Evolutionary conservation across 2,329 filamentous ascomycete genomes (phyloP), one percentile per base, ranked within the genome.

Genomic region (Claviceps humidiphila): DNA sequence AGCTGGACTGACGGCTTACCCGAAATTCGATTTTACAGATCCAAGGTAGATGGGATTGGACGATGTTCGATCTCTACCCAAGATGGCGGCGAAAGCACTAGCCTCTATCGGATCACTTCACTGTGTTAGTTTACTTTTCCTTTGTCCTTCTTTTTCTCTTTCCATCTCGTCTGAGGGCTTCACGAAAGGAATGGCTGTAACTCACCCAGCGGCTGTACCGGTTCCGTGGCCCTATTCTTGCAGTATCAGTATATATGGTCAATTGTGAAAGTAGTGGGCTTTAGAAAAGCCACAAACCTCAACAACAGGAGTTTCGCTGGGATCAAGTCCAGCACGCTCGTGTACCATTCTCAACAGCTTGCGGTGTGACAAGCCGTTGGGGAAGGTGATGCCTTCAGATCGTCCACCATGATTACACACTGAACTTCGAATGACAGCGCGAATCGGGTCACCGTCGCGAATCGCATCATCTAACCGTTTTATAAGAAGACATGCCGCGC

Each of bases 381-480:
- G 54, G 34, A 54, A 50, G 14, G 54, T 56, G 13, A 56, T 56
- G n/a, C 54, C 54, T 30, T 49, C 47, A 4, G 49, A 41, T 22
- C 52, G 42, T 4, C 54, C 54, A 11, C 24, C 39, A 26, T 56
- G 52, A 46, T 56, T 56, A 47, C 52, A 50, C 24, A 48, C 50
- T 17, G 52, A 47, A 30, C 47, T 50, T 16, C 52, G 46, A 37
- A 56, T 56, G 9, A 56, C 52, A 17, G 54, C 59, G 38, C 62
- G 59, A 42, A 69, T 64, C 0, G 64, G 64, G 56, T 76, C 71
- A 6, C 66, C 64, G 38, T 71, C 71, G 3, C 59, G 55, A 3
- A 76, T 51, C 2, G 74, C 74, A 51, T 71, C 65, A 3, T 64
- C 60, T 0, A 76, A 58, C 0, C 64, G 63, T 59, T 76, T 76